Evolutionary conservation across 257 asterid species (phyloP).

Genomic region (Nicotiana otophora): DNA sequence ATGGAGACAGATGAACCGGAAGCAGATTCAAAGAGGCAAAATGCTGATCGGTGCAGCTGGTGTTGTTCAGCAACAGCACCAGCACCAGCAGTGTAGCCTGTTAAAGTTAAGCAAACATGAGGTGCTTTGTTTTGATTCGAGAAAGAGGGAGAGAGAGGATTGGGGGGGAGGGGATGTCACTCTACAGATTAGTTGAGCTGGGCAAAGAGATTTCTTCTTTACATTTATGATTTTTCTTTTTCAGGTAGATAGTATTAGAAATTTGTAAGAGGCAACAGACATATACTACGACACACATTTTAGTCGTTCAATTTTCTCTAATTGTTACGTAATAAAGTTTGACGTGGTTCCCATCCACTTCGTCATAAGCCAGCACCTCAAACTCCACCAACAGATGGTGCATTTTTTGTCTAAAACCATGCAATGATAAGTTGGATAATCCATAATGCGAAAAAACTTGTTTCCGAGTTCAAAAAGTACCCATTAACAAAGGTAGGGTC

Average conservation of each 20-base stretch:
- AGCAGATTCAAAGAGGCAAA: neutral
- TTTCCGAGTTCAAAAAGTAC: neutral
- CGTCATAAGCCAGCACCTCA: neutral
- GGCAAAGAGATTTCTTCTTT: neutral
- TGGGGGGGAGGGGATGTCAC: neutral
- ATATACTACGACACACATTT: too few species aligned
- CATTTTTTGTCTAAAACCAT: too few species aligned
- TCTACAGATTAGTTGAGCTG: neutral
- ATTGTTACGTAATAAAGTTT: too few species aligned
- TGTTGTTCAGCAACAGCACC: neutral
- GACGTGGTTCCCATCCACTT: neutral
- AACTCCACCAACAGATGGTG: neutral
- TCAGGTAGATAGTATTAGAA: neutral
- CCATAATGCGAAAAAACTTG: neutral
- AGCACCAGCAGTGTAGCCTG: neutral
- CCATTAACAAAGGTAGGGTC: neutral
- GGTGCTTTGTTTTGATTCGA: too few species aligned
- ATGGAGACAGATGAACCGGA: neutral
- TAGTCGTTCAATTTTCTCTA: neutral
- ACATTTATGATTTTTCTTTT: too few species aligned
- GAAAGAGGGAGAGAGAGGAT: neutral
- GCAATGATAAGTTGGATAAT: neutral
- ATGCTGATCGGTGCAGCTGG: neutral
- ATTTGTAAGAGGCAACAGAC: too few species aligned
- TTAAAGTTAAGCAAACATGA: neutral